phyloP scores from a whole-genome alignment of 75 land plant species.

The Picea sitchensis region DNA sequence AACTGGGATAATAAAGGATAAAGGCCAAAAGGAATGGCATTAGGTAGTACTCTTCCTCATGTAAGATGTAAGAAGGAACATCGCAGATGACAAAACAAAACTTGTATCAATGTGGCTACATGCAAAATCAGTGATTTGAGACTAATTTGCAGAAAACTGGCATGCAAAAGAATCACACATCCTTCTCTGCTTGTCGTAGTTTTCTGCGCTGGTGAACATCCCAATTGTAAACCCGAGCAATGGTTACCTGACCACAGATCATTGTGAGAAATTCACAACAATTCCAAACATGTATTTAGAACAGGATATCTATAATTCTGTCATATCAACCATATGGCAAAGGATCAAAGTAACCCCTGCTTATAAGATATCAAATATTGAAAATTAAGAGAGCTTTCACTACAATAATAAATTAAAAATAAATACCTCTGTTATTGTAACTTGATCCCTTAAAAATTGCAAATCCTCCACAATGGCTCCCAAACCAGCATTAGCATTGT shows the following conservation, averaged over 20 bases:
- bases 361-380: neutral
- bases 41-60: too few species aligned
- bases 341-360: neutral
- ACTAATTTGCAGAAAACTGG: too few species aligned
- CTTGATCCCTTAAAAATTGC: conserved; percentile 95
- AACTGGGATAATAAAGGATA: too few species aligned
- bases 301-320: neutral
- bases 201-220: conserved; percentile 96
- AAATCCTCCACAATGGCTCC: conserved; percentile 85
- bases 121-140: too few species aligned
- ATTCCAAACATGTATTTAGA: neutral
- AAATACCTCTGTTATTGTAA: conserved; percentile 89
- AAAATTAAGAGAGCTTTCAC: neutral
- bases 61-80: too few species aligned
- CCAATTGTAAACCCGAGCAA: conserved; percentile 98
- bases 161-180: conserved; percentile 1
- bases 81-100: too few species aligned
- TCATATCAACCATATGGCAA: too few species aligned
- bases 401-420: neutral
- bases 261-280: neutral
- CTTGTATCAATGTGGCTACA: too few species aligned
- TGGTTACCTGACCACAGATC: conserved; percentile 62
- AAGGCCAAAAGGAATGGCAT: too few species aligned
- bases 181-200: conserved; percentile 4
- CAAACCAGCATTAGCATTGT: conserved; percentile 89